Evolutionary conservation across 2,329 filamentous ascomycete genomes (phyloP).

Genomic region (Colletotrichum aenigma): DNA sequence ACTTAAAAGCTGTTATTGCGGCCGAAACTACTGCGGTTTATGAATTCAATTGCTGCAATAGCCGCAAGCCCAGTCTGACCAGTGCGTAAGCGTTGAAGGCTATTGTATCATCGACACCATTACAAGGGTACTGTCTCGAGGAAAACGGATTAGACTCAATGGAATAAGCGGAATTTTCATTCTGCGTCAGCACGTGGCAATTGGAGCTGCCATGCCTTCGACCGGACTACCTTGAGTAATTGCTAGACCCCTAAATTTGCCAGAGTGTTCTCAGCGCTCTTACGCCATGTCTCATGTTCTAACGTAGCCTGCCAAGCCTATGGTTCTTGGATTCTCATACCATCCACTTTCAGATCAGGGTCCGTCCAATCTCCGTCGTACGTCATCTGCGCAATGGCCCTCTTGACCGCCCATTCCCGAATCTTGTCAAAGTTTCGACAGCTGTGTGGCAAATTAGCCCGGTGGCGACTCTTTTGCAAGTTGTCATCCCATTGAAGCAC

Average conservation of each 20-base stretch:
- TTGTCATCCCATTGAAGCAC: not conserved
- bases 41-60: not conserved
- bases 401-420: not conserved
- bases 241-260: not conserved
- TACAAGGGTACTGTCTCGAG: not conserved
- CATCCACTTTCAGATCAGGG: not conserved
- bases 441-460: not conserved
- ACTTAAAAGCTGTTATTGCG: not conserved
- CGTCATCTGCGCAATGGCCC: not conserved
- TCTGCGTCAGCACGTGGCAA: not conserved
- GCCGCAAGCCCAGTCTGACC: not conserved
- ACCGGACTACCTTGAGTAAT: not conserved
- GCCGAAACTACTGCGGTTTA: not conserved
- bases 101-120: not conserved
- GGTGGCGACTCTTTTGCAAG: not conserved
- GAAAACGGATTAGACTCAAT: not conserved
- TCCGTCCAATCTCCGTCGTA: not conserved
- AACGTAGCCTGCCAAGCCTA: not conserved
- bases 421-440: not conserved
- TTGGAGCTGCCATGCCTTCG: not conserved
- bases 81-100: not conserved
- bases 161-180: not conserved
- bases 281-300: not conserved
- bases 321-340: not conserved
- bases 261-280: not conserved